Conservation (phyloP, 257 asterid genomes). For the Solanum corneliomulleri region DNA sequence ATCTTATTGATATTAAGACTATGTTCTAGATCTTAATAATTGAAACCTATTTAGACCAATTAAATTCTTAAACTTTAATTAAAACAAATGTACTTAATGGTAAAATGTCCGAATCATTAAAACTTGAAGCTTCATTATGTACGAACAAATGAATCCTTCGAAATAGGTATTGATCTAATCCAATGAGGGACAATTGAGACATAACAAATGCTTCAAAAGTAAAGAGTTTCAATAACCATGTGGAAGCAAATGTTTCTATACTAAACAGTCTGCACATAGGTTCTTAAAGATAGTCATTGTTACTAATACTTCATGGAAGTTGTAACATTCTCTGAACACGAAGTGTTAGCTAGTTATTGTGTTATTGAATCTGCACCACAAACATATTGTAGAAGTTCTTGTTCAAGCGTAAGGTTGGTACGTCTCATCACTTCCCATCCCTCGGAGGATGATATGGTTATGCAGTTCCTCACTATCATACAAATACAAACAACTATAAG, state of each 20-base stretch:
- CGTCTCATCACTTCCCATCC: conserved; percentile 84
- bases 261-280: background rate
- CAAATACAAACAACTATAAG: conserved; percentile 45
- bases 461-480: conserved; percentile 51
- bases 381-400: conserved; percentile 55
- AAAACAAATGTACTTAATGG: background rate
- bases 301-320: too few relatives aligned
- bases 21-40: background rate
- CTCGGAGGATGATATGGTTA: conserved; percentile 51
- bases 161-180: too few relatives aligned
- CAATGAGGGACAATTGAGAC: too few relatives aligned
- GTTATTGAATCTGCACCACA: conserved; percentile 78
- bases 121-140: background rate
- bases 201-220: background rate
- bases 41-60: background rate
- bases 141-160: background rate
- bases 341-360: conserved; percentile 2
- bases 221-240: background rate
- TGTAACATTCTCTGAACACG: background rate
- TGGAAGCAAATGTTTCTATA: background rate
- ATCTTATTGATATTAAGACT: background rate
- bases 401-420: conserved; percentile 61
- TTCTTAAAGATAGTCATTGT: background rate
- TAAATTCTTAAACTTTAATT: too few relatives aligned
- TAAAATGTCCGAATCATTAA: background rate